Base-by-base conservation (phyloP, 805 yeast genomes). In the Schizosaccharomyces japonicus region DNA sequence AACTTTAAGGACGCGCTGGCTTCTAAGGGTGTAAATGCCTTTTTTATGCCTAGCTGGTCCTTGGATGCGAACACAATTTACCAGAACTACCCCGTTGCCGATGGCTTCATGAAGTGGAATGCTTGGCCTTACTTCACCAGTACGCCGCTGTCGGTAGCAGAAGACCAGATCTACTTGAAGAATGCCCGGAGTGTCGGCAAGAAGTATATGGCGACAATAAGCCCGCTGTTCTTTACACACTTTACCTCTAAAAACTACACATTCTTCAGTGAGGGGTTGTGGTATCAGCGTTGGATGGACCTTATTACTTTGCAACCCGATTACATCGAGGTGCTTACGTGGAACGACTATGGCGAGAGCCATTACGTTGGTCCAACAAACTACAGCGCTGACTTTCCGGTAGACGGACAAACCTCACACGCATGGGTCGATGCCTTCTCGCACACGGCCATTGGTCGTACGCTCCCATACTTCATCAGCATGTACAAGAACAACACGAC, bases 301-400 rank as follows among this genome's bases (percentile, higher is more conserved):
- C 19, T 48, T 8, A 39, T 48, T 21, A 8, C 17, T 21, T 19
- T 46, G 21, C 45, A 45, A 33, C 50, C 50, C 6, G 36, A 45
- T n/a, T 45, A 47, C 10, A 33, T 48, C 23, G 45, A 47, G 23
- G 44, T 48, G n/a, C 15, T 48, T 29, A 34, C 45, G 25, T 48
- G 50, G 50, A 48, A 48, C 33, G 50, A 48, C 30, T 48, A 31
- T 31, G 50, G 49, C 17, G 50, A 48, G 33, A 47, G 50, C n/a
- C 44, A 32, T 26, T 48, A 48, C 28, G 31, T 48, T 32, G 50
- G 50, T n/a, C 50, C 50, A n/a, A 29, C 33, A 15, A 42, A 42
- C 32, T 15, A 27, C 13, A 27, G 13, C 17, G 46, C 46, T 15
- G 28, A 19, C 15, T 31, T 29, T 8, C 39, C 39, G 21, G 26